These are phyloP conservation scores for Phialophora chinensis DNA, from an alignment of 2,329 filamentous ascomycete species.

Conservation along the genomic window DNA sequence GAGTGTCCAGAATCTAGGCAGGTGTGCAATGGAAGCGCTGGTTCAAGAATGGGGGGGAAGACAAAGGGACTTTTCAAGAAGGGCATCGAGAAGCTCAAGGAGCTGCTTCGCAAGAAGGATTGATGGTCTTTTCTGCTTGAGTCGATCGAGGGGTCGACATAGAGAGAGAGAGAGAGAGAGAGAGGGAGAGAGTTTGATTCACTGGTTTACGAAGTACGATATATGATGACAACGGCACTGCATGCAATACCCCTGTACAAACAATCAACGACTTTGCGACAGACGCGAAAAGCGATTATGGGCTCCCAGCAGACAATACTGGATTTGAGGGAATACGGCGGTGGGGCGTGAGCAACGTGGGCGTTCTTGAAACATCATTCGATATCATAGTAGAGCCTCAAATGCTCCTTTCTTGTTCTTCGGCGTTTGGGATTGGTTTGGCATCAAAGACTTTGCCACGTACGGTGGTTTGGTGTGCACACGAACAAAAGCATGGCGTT, in stretches of 20 bases:
- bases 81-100: conserved; percentile 12
- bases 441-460: not conserved
- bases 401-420: conserved; percentile 5
- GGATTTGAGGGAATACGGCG: not conserved
- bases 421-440: not conserved
- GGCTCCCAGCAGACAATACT: not conserved
- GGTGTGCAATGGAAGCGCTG: not conserved
- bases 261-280: not conserved
- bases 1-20: not conserved
- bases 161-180: not conserved
- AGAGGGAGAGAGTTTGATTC: not conserved
- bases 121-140: not conserved
- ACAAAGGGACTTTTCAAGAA: conserved; percentile 16
- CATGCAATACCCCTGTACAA: conserved; percentile 12
- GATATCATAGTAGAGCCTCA: not conserved
- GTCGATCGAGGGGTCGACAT: not conserved
- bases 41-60: not conserved
- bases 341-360: not conserved
- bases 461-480: not conserved
- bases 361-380: not conserved
- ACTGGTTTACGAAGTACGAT: not conserved
- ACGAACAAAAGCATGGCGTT: not conserved
- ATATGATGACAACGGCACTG: not conserved
- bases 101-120: not conserved
- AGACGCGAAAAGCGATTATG: not conserved